Conservation (phyloP, 2,329 filamentous ascomycete species). For the Cladosporium austrohemisphaericum region DNA sequence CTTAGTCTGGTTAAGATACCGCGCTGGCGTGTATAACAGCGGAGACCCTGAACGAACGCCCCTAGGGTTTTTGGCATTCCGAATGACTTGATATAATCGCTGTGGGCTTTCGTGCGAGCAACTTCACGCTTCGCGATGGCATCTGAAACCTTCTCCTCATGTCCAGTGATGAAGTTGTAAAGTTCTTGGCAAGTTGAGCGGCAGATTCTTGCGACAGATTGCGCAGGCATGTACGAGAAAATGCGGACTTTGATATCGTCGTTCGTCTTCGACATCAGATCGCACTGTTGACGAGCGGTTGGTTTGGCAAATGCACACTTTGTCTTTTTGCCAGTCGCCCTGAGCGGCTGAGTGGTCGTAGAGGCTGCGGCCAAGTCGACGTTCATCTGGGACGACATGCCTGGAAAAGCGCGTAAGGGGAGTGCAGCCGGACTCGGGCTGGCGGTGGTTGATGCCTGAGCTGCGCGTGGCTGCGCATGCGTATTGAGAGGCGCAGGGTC, state of each 20-base stretch:
- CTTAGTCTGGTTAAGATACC: background rate
- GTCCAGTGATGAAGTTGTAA: background rate
- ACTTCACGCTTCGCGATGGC: background rate
- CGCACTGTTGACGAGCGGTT: too few species aligned
- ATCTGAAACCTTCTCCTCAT: background rate
- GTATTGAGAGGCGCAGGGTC: too few species aligned
- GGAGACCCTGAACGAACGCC: background rate
- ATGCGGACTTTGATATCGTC: background rate
- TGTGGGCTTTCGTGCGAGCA: background rate
- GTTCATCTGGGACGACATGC: too few species aligned
- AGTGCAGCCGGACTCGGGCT: too few species aligned
- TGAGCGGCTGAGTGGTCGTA: too few species aligned
- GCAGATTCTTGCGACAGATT: background rate
- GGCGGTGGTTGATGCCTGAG: too few species aligned
- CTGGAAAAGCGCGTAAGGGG: too few species aligned
- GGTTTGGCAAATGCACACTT: too few species aligned
- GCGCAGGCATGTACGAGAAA: background rate
- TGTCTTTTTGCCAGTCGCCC: too few species aligned
- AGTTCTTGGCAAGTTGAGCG: background rate
- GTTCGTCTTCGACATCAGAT: too few species aligned
- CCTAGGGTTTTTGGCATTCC: background rate
- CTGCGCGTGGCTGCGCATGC: too few species aligned
- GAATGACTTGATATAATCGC: background rate
- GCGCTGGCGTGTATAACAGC: background rate
- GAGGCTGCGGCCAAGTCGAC: too few species aligned